Evolutionary conservation across 768 basidiomycete genomes (phyloP), one percentile per base, ranked within the genome.

Genomic region (Suillus subaureus): DNA sequence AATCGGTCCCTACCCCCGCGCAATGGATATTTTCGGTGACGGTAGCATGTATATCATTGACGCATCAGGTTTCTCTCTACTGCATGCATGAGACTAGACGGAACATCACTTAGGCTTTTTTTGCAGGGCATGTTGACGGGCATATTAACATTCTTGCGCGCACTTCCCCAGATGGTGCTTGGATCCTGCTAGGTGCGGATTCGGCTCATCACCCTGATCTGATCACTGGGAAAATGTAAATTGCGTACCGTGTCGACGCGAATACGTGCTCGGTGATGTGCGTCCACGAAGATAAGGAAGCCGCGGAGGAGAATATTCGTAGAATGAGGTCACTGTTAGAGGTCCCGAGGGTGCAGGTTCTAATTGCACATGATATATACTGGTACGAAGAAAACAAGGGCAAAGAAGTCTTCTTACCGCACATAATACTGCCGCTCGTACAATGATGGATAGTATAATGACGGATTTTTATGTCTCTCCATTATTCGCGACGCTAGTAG

Each of bases 11-110:
- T 85, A 84, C 71, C 81, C 82, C 11, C 68, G 60, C 61, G 82
- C 85, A 9, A 69, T 81, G 49, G 85, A 87, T 72, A 81, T 79
- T 69, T 85, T 81, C 69, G 80, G 79, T 26, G 86, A 89, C 69
- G 87, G 85, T 1, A 84, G 82, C 66, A 70, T 85, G n/a, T 87
- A 84, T 70, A 78, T 87, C 68, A 70, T 87, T 64, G 83, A 87
- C 67, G 81, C 85, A 2, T 78, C 84, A 0, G 85, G 65, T 63
- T 5, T 12, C 11, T 54, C 13, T 64, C 33, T 21, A 6, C 16
- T 28, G 6, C 16, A 26, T 21, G 0, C 11, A 26, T 5, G 7
- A 16, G 13, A 39, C n/a, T 39, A n/a, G n/a, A n/a, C 5, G 23
- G 15, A 37, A 23, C 4, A 4, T 26, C 7, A 16, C 56, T 39